A percentile compares a stretch with the other conserved stretches of the same genome.
Evolutionary conservation across 208 protist genomes (phyloP).

Genomic region (Kentomonas sorsogonicus): DNA sequence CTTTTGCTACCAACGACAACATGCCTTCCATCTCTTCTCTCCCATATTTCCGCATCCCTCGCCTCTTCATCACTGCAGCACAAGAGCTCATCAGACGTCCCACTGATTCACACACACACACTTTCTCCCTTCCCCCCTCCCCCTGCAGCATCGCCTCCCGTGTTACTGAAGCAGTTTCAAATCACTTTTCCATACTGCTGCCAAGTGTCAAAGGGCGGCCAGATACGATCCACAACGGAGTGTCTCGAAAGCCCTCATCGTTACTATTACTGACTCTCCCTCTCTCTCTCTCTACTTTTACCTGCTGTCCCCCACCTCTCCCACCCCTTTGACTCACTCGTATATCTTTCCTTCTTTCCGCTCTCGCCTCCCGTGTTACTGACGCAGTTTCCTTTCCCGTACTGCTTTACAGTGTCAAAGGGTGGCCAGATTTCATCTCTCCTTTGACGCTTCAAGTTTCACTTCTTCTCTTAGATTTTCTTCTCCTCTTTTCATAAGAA

Average conservation of each 20-base stretch:
- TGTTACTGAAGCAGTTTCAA: too few relatives aligned
- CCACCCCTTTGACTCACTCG: not conserved
- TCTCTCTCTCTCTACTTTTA: not conserved
- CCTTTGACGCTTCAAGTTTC: too few relatives aligned
- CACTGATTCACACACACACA: not conserved
- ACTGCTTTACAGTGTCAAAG: not conserved
- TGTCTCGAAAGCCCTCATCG: not conserved
- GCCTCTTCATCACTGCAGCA: not conserved
- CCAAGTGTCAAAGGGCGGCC: not conserved
- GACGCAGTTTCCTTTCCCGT: too few relatives aligned
- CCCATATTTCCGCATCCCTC: not conserved
- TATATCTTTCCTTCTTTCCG: not conserved
- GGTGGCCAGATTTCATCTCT: not conserved
- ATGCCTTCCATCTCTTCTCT: not conserved
- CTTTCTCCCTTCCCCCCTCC: not conserved
- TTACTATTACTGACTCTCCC: not conserved
- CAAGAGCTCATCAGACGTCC: not conserved
- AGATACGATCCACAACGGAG: not conserved
- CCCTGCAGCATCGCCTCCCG: too few relatives aligned
- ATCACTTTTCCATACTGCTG: not conserved
- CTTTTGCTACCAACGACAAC: too few relatives aligned
- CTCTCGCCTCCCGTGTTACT: too few relatives aligned
- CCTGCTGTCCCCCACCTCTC: not conserved
- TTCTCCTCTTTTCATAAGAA: too few relatives aligned
- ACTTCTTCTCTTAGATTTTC: too few relatives aligned